A percentile compares a stretch with the other conserved stretches of the same genome.
phyloP scores from a whole-genome alignment of 2,329 filamentous ascomycete genomes.

The Cordyceps tenuipes region DNA sequence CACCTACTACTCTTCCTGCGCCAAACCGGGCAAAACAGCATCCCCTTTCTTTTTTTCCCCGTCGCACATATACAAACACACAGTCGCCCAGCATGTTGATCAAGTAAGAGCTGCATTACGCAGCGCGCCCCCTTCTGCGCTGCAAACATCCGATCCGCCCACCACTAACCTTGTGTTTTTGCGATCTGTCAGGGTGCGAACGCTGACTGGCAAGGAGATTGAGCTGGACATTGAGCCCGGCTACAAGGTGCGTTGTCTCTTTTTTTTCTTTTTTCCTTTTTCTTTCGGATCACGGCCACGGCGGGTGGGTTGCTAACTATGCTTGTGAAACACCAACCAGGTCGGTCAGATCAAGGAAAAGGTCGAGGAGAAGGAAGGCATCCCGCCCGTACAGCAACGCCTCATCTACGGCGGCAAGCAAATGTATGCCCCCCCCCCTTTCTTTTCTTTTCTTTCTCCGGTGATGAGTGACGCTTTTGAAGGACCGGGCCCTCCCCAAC shows the following conservation, averaged over 20 bases:
- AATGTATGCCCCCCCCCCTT: constrained; percentile 51
- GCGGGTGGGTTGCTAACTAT: not conserved
- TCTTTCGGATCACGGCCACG: not conserved
- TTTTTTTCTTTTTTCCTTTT: no score
- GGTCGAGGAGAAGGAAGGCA: constrained; percentile 98
- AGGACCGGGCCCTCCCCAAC: not conserved
- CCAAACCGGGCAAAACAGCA: not conserved
- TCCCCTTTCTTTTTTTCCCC: not conserved
- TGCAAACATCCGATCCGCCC: not conserved
- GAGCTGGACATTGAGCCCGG: constrained; percentile 93
- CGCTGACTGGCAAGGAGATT: constrained; percentile 96
- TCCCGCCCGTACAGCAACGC: constrained; percentile 92
- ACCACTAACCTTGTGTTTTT: not conserved
- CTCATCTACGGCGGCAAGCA: constrained; percentile 97
- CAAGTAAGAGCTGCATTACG: constrained; percentile 35
- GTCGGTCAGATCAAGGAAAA: constrained; percentile 96
- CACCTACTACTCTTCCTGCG: not conserved
- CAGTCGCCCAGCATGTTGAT: constrained; percentile 32
- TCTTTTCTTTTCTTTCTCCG: not conserved
- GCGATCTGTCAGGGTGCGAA: constrained; percentile 67
- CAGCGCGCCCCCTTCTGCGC: not conserved
- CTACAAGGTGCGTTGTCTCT: constrained; percentile 62
- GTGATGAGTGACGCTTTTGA: not conserved
- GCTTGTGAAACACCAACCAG: constrained; percentile 41
- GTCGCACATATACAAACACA: not conserved